Conservation (phyloP, 2,329 filamentous ascomycete genomes). For the Sporothrix protearum region DNA sequence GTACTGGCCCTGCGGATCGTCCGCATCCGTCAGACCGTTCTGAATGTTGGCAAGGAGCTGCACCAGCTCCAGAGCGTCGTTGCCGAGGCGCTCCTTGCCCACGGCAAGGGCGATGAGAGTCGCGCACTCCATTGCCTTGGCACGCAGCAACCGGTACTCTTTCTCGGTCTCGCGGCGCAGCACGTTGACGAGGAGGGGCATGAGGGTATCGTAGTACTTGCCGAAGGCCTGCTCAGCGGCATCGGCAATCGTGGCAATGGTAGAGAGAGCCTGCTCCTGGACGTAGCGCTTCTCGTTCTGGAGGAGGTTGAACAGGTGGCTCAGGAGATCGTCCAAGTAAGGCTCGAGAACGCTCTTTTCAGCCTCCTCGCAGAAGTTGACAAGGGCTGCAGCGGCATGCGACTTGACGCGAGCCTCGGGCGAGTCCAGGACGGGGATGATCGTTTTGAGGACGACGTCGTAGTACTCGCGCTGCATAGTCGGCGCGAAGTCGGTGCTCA, state of each 20-base stretch:
- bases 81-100: constrained; percentile 84
- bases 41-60: constrained; percentile 86
- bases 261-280: constrained; percentile 94
- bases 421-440: constrained; percentile 87
- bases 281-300: constrained; percentile 93
- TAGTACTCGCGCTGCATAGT: constrained; percentile 98
- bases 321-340: constrained; percentile 84
- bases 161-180: constrained; percentile 87
- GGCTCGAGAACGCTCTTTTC: constrained; percentile 89
- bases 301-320: constrained; percentile 79
- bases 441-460: constrained; percentile 77
- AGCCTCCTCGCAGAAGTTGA: constrained; percentile 98
- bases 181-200: constrained; percentile 90
- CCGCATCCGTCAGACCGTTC: constrained; percentile 77
- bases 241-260: constrained; percentile 98
- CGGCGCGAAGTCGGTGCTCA: constrained; percentile 98
- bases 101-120: constrained; percentile 94
- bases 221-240: constrained; percentile 92
- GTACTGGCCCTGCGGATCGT: constrained; percentile 95
- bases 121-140: constrained; percentile 98
- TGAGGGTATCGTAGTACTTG: constrained; percentile 92
- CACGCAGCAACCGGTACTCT: constrained; percentile 83
- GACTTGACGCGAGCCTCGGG: constrained; percentile 92
- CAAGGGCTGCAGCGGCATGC: constrained; percentile 92
- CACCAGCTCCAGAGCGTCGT: constrained; percentile 82